phyloP scores from a whole-genome alignment of 116 monocot genomes.

The Papilionanthe hybrid region DNA sequence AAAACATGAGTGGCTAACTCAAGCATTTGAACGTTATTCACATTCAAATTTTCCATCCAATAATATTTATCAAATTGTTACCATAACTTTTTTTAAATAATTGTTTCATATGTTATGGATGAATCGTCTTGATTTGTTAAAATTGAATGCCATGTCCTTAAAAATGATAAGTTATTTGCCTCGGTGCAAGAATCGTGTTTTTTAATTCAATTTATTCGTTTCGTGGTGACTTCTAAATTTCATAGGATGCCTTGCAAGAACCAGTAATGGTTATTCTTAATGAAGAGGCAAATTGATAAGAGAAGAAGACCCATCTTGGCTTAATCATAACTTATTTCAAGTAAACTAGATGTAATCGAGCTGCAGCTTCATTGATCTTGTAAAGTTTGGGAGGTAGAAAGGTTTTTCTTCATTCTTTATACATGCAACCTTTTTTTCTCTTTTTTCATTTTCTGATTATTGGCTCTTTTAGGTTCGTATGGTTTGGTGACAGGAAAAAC shows the following conservation, averaged over 20 bases:
- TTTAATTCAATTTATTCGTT: background rate
- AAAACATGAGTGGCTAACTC: no score
- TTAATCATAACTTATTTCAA: slow-evolving; percentile 47
- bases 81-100: background rate
- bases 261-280: slow-evolving; percentile 54
- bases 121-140: no score
- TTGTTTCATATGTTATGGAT: no score
- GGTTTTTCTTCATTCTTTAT: slow-evolving; percentile 30
- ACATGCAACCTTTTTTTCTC: background rate
- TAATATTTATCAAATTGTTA: background rate
- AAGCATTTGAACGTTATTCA: no score
- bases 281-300: slow-evolving; percentile 31
- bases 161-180: background rate
- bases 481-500: slow-evolving; percentile 50
- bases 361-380: slow-evolving; percentile 40
- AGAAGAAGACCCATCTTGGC: slow-evolving; percentile 49
- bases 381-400: slow-evolving; percentile 35
- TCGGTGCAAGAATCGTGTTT: background rate
- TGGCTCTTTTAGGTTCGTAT: slow-evolving; percentile 43
- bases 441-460: slow-evolving; percentile 2
- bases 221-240: slow-evolving; percentile 9
- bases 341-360: slow-evolving; percentile 20
- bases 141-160: no score
- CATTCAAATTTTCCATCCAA: background rate
- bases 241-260: slow-evolving; percentile 72